Evolutionary conservation across 2,329 filamentous ascomycete species (phyloP), one percentile per base, ranked within the genome.

Genomic region (Pseudogymnoascus sp.): DNA sequence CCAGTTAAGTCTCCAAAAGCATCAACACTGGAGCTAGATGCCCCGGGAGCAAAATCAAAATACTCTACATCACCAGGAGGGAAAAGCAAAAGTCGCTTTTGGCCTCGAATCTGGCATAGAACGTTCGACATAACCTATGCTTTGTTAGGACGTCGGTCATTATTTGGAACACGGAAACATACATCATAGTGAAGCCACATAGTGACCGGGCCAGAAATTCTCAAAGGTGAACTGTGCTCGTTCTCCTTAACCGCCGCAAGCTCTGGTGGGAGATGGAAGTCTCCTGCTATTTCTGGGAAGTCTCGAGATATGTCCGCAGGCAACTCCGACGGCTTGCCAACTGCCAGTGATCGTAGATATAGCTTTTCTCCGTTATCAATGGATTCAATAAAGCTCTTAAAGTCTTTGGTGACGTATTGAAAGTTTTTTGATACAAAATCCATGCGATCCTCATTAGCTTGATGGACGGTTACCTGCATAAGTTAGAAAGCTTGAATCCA

Each of bases 151-250:
- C n/a, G 36, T 39, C 8, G 8, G 36, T 39, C 36, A 39, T 8
- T 39, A 39, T 39, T 39, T 8, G 9, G 7, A 8, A 58, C 33
- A 33, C 18, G 36, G 9, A 60, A 6, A 73, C 79, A 74, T 72
- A 88, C 86, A 74, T 95, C 90, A 76, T 94, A 95, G 74, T 95
- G 90, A 33, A 96, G 79, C 92, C 92, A 96, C 83, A 96, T 89
- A 40, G 86, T 88, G 9, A 93, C 88, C 1, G 84, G 84, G 0
- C 90, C 90, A 3, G 89, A 93, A 64, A 96, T 86, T 18, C 91
- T 82, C 25, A 96, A 75, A 0, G 92, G 87, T 2, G 89, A 92
- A 72, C 88, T 93, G 71, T 95, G 91, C 3, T 83, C 74, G 64
- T 85, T 84, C n/a, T 86, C 76, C 4, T 70, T 71, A 3, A 90